A percentile compares a stretch with the other conserved stretches of the same genome.
Conservation (phyloP, 2,329 filamentous ascomycete species). For the Alternaria burnsii region DNA sequence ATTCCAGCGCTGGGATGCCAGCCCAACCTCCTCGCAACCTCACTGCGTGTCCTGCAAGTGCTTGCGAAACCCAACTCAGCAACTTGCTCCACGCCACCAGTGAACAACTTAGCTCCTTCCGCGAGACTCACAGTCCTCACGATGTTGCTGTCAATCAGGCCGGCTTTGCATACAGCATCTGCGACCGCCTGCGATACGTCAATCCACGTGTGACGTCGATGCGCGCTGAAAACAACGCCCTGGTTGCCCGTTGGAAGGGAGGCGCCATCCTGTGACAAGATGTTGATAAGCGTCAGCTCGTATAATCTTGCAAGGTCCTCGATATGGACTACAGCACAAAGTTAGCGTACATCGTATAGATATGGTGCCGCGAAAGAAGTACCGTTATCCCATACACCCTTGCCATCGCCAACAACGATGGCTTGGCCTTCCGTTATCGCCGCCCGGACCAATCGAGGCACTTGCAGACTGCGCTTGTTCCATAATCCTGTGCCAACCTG, state of each 20-base stretch:
- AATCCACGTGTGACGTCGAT: constrained; percentile 1
- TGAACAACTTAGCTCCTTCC: not conserved
- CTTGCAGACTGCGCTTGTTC: constrained; percentile 9
- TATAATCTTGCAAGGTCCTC: not conserved
- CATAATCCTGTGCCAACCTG: constrained; percentile 2
- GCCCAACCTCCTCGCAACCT: constrained; percentile 1
- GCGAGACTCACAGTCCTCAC: not conserved
- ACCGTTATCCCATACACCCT: constrained; percentile 9
- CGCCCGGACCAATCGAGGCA: constrained; percentile 5
- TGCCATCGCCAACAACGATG: constrained; percentile 2
- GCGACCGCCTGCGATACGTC: constrained; percentile 3
- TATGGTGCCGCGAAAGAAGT: not conserved
- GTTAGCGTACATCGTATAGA: not conserved
- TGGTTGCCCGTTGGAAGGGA: constrained; percentile 5
- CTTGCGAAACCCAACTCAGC: constrained; percentile 3
- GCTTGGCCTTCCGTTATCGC: constrained; percentile 5
- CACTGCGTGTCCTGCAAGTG: constrained; percentile 1
- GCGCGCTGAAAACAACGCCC: constrained; percentile 4
- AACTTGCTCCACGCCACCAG: constrained; percentile 3
- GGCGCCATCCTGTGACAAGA: constrained; percentile 1
- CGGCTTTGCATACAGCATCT: constrained; percentile 1
- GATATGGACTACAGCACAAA: not conserved
- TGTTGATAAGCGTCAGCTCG: not conserved
- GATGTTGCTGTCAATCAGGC: not conserved
- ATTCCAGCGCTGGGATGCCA: not conserved